Conservation (phyloP, 306 rosid genomes). For the Nissolia schottii region DNA sequence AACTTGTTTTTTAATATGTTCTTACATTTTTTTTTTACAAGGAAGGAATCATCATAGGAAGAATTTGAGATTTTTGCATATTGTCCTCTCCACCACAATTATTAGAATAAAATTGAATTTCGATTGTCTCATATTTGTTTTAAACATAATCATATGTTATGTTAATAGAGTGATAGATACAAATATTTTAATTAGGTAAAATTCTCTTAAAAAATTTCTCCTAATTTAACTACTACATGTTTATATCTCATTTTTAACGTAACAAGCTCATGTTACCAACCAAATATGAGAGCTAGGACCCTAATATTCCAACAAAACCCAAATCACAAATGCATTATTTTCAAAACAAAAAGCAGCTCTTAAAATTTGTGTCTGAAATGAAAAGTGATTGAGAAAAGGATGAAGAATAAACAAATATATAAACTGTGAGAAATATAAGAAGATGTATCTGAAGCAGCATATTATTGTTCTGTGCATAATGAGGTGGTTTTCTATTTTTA, state of each 20-base stretch:
- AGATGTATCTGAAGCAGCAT: not conserved
- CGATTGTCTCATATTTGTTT: too few species aligned
- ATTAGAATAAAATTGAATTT: too few species aligned
- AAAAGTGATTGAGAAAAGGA: not conserved
- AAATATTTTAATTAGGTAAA: too few species aligned
- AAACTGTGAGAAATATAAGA: not conserved
- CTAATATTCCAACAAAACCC: too few species aligned
- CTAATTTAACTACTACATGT: too few species aligned
- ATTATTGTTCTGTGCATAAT: not conserved
- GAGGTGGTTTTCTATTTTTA: conserved; percentile 4
- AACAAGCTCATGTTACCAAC: too few species aligned
- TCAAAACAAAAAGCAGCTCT: not conserved
- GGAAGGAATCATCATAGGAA: not conserved
- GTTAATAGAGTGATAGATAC: too few species aligned
- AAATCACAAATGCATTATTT: not conserved
- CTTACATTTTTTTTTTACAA: not conserved
- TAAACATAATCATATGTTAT: too few species aligned
- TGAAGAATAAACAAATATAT: not conserved
- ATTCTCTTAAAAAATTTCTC: too few species aligned
- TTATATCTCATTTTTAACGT: too few species aligned
- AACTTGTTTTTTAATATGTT: not conserved
- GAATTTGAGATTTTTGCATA: not conserved
- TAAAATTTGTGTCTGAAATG: conserved; percentile 6
- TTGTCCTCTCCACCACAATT: not conserved
- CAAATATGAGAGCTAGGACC: too few species aligned